phyloP scores from a whole-genome alignment of 2,329 filamentous ascomycete species.

The Aspergillus pseudonomiae region DNA sequence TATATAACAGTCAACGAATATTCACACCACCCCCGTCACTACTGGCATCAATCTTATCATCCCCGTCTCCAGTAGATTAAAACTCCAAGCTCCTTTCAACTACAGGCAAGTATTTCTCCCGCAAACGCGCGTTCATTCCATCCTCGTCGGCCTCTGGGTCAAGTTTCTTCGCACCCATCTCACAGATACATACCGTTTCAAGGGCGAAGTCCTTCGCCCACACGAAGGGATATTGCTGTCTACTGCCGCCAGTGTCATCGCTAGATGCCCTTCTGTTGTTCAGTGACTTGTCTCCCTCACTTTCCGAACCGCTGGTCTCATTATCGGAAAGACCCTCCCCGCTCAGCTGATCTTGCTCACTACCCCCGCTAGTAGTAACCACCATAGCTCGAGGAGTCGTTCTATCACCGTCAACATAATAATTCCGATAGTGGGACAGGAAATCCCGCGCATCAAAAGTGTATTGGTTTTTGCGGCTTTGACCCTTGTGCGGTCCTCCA shows the following conservation, averaged over 20 bases:
- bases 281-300: not conserved
- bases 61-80: not conserved
- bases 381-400: constrained; percentile 19
- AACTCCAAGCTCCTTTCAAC: constrained; percentile 38
- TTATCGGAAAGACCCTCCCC: not conserved
- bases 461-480: constrained; percentile 39
- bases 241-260: not conserved
- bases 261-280: not conserved
- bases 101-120: constrained; percentile 57
- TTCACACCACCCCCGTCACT: not conserved
- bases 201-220: constrained; percentile 73
- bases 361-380: not conserved
- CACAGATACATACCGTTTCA: constrained; percentile 76
- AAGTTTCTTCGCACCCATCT: constrained; percentile 79
- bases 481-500: constrained; percentile 10
- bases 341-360: not conserved
- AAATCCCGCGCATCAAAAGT: constrained; percentile 48
- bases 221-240: constrained; percentile 47
- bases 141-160: constrained; percentile 44
- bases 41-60: not conserved
- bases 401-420: constrained; percentile 33
- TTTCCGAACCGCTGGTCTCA: not conserved
- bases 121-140: constrained; percentile 50
- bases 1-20: constrained; percentile 1
- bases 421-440: constrained; percentile 37